These are phyloP conservation scores for Phytophthora ohioensis DNA, from an alignment of 352 stramenopile species.

Conservation along the genomic window DNA sequence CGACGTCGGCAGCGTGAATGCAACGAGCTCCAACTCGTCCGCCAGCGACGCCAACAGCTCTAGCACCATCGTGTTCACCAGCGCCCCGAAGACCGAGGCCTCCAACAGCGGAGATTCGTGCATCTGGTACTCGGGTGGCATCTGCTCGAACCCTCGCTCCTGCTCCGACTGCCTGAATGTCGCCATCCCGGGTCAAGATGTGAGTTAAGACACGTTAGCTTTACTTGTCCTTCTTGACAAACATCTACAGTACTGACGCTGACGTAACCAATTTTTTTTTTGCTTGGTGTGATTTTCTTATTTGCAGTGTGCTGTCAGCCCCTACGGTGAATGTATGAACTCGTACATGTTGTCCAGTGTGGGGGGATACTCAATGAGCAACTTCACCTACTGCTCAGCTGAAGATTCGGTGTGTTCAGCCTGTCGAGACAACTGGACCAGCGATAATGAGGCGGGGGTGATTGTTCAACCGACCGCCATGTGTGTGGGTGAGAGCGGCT, in stretches of 20 bases:
- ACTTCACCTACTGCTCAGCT: slow-evolving; percentile 50
- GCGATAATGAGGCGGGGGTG: slow-evolving; percentile 10
- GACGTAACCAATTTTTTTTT: not conserved
- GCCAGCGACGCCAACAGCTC: not conserved
- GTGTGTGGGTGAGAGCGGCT: slow-evolving; percentile 48
- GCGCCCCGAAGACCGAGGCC: slow-evolving; percentile 25
- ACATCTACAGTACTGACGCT: slow-evolving; percentile 2
- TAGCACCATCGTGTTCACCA: slow-evolving; percentile 27
- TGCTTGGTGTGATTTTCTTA: not conserved
- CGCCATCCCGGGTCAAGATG: slow-evolving; percentile 35
- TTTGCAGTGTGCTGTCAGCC: slow-evolving; percentile 45
- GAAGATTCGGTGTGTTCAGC: slow-evolving; percentile 38
- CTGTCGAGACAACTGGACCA: slow-evolving; percentile 40
- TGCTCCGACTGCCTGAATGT: slow-evolving; percentile 53
- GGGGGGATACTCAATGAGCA: slow-evolving; percentile 36
- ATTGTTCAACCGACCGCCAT: slow-evolving; percentile 24
- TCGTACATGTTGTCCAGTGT: slow-evolving; percentile 30
- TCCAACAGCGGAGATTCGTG: slow-evolving; percentile 41
- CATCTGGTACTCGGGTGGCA: slow-evolving; percentile 41
- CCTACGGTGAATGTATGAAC: slow-evolving; percentile 44
- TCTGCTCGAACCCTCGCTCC: slow-evolving; percentile 40
- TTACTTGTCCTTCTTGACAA: slow-evolving; percentile 2
- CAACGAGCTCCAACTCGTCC: slow-evolving; percentile 8
- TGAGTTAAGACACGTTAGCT: slow-evolving; percentile 22
- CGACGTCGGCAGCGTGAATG: slow-evolving; percentile 21